Percentiles rank a stretch among this genome's conserved stretches.
phyloP scores from a whole-genome alignment of 176 grass and related monocot species.

The Calamus simplicifolius region DNA sequence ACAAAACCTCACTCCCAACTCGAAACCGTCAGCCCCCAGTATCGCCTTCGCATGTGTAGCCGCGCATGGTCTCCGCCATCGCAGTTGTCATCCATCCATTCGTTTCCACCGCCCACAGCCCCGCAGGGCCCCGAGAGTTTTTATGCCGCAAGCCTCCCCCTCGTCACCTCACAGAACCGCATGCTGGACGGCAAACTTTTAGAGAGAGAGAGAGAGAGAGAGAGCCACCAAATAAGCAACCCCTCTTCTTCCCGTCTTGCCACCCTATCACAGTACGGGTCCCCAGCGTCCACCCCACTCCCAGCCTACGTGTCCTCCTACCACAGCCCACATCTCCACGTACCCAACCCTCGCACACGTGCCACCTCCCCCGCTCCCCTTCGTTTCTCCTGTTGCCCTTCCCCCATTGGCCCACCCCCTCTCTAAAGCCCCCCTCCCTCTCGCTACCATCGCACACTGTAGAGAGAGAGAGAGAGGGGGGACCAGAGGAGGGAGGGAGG shows the following conservation, averaged over 20 bases:
- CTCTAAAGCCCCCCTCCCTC: conserved; percentile 42
- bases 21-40: not conserved
- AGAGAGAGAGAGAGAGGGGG: no score
- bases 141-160: no score
- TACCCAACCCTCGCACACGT: conserved; percentile 68
- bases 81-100: conserved; percentile 4
- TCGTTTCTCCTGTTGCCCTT: conserved; percentile 42
- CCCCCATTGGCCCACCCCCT: conserved; percentile 52
- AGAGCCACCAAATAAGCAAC: no score
- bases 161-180: no score
- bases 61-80: conserved; percentile 11
- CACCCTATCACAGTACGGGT: not conserved
- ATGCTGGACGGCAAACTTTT: no score
- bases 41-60: conserved; percentile 31
- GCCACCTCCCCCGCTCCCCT: conserved; percentile 18
- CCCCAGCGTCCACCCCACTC: not conserved
- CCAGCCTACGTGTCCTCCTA: conserved; percentile 58
- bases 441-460: not conserved
- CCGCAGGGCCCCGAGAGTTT: no score
- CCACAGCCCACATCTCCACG: conserved; percentile 60
- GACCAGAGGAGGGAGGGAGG: no score
- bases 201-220: no score
- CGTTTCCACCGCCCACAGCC: not conserved
- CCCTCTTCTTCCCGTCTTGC: not conserved
- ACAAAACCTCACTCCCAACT: conserved; percentile 1